Evolutionary conservation across 2,329 filamentous ascomycete genomes (phyloP), one percentile per base, ranked within the genome.

Genomic region (Paramyrothecium sp.): DNA sequence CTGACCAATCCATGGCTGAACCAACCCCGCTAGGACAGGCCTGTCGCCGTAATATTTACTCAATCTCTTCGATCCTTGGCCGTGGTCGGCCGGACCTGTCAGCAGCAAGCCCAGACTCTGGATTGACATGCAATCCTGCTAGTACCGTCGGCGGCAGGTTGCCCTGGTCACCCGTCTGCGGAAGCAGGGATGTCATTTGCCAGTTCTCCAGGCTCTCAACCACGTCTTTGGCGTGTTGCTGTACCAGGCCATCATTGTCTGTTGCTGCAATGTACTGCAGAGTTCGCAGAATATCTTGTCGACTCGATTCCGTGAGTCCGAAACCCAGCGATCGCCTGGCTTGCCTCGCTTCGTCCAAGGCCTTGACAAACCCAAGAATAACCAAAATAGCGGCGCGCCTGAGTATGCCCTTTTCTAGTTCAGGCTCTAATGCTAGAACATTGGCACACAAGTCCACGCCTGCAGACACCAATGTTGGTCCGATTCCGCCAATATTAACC

Each of bases 201-300:
- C 85, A 88, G 57, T 80, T 83, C 62, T 87, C 81, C 59, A 92
- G 67, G 52, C 83, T 88, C 68, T 91, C 89, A 12, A 86, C 69
- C n/a, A 88, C 86, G 63, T 87, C 87, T 33, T 73, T 74, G 2
- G 88, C 88, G 70, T 92, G 88, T 63, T 87, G 80, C 60, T 80
- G 80, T 12, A 90, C 89, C 47, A 92, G 72, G 0, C 82, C 87
- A 67, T 92, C 89, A 22, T 78, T 81, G 69, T 92, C 89, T 22
- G 85, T 87, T 44, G 75, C 78, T 7, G 80, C 78, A n/a, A 90
- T 78, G 70, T 91, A 92, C 54, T 73, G 71, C 46, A 92, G 68
- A 11, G 88, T 82, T 51, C 82, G 78, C 63, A 80, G 71, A n/a
- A 91, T 81, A 55, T 91, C 86, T 26, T 80, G 77, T 53, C 84